phyloP scores from a whole-genome alignment of 306 rosid species.

The Begonia fuchsioides region DNA sequence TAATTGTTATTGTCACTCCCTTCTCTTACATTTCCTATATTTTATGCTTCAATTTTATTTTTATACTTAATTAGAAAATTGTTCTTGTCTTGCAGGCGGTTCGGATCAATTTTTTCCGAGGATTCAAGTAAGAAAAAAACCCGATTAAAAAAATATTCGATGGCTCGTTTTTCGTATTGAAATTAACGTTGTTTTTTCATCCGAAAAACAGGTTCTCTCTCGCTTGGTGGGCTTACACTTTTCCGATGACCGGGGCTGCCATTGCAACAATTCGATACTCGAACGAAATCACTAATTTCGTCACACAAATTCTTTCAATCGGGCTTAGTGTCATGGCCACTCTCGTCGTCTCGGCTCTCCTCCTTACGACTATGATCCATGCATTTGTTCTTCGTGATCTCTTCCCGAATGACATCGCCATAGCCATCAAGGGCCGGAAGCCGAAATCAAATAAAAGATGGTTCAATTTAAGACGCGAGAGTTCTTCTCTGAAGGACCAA shows the following conservation, averaged over 20 bases:
- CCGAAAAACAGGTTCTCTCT: conserved; percentile 52
- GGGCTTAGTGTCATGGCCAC: conserved; percentile 32
- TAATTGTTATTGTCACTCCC: no score
- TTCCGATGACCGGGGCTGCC: conserved; percentile 98
- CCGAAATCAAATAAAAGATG: conserved; percentile 39
- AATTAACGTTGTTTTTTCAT: not conserved
- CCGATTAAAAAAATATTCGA: not conserved
- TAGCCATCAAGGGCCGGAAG: conserved; percentile 73
- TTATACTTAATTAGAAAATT: no score
- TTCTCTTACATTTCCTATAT: no score
- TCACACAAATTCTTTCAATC: conserved; percentile 40
- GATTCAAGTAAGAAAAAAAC: conserved; percentile 32
- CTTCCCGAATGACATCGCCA: conserved; percentile 86
- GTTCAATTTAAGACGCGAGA: conserved; percentile 35
- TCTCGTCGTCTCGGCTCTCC: conserved; percentile 34
- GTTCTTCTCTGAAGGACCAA: conserved; percentile 39
- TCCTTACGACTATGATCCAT: conserved; percentile 47
- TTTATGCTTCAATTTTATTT: not conserved
- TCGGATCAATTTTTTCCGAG: conserved; percentile 13
- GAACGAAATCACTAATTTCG: conserved; percentile 31
- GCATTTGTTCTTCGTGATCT: conserved; percentile 65
- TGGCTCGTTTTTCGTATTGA: not conserved
- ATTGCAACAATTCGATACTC: conserved; percentile 75
- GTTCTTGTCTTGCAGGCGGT: conserved; percentile 54
- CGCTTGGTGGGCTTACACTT: conserved; percentile 98